Conservation (phyloP, 2,329 filamentous ascomycete species). For the Ophiostoma tasmaniense region DNA sequence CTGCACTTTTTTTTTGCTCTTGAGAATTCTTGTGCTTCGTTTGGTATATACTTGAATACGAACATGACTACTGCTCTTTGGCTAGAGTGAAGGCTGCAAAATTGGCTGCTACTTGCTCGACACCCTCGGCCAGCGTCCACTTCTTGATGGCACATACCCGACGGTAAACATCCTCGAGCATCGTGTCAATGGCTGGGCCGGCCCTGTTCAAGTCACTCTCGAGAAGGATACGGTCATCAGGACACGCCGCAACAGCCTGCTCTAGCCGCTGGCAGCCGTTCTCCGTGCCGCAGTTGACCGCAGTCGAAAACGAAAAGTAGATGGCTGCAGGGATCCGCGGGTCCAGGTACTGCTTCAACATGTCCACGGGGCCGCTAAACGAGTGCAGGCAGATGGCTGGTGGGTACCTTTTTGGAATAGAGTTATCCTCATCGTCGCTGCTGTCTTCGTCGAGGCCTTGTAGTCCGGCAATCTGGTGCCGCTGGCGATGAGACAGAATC, state of each 20-base stretch:
- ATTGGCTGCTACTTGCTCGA: conserved; percentile 59
- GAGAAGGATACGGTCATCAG: conserved; percentile 69
- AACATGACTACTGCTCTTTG: not conserved
- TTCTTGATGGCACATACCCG: conserved; percentile 68
- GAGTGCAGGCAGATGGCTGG: conserved; percentile 90
- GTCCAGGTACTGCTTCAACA: conserved; percentile 69
- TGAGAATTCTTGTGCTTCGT: not conserved
- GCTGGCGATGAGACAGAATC: conserved; percentile 52
- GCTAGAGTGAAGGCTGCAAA: conserved; percentile 65
- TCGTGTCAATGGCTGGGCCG: conserved; percentile 68
- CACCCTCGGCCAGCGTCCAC: conserved; percentile 67
- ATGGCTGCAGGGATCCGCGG: conserved; percentile 64
- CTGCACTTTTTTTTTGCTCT: not conserved
- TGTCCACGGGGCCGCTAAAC: conserved; percentile 70
- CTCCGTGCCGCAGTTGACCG: conserved; percentile 64
- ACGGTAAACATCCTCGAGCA: conserved; percentile 67
- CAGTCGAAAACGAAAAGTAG: conserved; percentile 81
- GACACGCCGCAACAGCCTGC: conserved; percentile 61
- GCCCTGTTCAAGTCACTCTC: conserved; percentile 88
- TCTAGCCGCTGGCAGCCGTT: conserved; percentile 43
- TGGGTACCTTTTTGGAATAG: conserved; percentile 54
- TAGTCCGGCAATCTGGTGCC: conserved; percentile 38
- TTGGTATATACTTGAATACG: not conserved
- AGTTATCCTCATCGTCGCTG: conserved; percentile 30
- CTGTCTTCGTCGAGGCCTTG: conserved; percentile 23